Evolutionary conservation across 257 asterid genomes (phyloP).

Genomic region (Nicotiana sylvestris): DNA sequence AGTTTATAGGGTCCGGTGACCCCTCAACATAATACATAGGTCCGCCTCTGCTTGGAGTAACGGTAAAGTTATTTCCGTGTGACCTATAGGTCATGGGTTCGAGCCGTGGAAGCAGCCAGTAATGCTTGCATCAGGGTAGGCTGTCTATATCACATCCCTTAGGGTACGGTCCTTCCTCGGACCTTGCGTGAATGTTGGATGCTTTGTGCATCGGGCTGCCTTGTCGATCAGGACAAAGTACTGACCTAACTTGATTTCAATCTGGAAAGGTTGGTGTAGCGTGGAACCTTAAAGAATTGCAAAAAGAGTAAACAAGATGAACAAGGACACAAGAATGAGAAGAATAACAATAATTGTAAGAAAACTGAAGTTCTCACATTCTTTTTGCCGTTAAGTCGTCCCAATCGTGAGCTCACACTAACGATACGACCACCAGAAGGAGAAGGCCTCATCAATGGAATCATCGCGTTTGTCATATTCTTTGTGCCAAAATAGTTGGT

Average conservation of each 20-base stretch:
- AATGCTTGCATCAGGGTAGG: too few species aligned
- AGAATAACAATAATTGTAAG: not conserved
- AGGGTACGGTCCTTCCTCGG: too few species aligned
- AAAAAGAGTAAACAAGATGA: not conserved
- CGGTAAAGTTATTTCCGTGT: too few species aligned
- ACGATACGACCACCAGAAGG: constrained; percentile 69
- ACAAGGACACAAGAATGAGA: not conserved
- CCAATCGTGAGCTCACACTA: constrained; percentile 70
- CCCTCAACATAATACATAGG: too few species aligned
- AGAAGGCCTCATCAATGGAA: constrained; percentile 70
- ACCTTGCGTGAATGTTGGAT: too few species aligned
- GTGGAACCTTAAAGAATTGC: not conserved
- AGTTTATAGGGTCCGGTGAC: too few species aligned
- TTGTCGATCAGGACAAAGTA: not conserved
- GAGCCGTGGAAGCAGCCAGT: too few species aligned
- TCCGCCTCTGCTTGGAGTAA: too few species aligned
- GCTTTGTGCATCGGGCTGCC: not conserved
- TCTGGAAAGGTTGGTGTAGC: not conserved
- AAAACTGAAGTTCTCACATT: constrained; percentile 31
- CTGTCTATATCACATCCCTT: too few species aligned
- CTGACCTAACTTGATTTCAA: not conserved
- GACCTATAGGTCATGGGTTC: too few species aligned
- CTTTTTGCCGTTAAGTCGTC: constrained; percentile 69
- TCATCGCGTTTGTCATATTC: constrained; percentile 62
- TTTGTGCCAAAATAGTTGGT: constrained; percentile 84